phyloP scores from a whole-genome alignment of 2,329 filamentous ascomycete genomes.

The Cordyceps pruinosa region DNA sequence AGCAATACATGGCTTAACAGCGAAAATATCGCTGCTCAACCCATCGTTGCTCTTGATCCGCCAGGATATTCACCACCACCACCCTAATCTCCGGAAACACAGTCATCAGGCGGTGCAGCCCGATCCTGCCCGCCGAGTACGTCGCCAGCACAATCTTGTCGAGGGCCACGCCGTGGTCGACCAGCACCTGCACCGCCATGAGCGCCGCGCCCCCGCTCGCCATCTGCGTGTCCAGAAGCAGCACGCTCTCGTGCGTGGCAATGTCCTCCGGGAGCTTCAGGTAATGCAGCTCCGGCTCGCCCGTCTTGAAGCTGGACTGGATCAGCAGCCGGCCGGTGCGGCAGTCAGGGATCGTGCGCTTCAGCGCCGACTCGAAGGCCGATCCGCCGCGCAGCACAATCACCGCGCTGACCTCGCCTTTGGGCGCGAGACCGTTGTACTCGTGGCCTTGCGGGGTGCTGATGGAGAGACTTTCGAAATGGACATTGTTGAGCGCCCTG shows the following conservation, averaged over 20 bases:
- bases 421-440: constrained; percentile 65
- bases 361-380: constrained; percentile 79
- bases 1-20: constrained; percentile 46
- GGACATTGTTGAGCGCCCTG: constrained; percentile 70
- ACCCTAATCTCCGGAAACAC: constrained; percentile 85
- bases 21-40: constrained; percentile 84
- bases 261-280: constrained; percentile 72
- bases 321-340: constrained; percentile 84
- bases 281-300: constrained; percentile 90
- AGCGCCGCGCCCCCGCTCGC: constrained; percentile 76
- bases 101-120: constrained; percentile 74
- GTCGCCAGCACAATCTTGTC: constrained; percentile 87
- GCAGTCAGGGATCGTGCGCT: constrained; percentile 88
- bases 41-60: constrained; percentile 81
- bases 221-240: constrained; percentile 92
- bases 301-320: constrained; percentile 76
- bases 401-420: constrained; percentile 75
- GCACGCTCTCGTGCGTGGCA: constrained; percentile 66
- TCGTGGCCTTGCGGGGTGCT: constrained; percentile 61
- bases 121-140: constrained; percentile 79
- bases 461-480: constrained; percentile 58
- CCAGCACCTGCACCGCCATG: constrained; percentile 93
- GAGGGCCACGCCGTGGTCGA: constrained; percentile 85
- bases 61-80: constrained; percentile 74
- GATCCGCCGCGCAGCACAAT: constrained; percentile 84